Base-by-base conservation (phyloP, 2,329 filamentous ascomycete genomes). In the Tolypocladium guangdongense region DNA sequence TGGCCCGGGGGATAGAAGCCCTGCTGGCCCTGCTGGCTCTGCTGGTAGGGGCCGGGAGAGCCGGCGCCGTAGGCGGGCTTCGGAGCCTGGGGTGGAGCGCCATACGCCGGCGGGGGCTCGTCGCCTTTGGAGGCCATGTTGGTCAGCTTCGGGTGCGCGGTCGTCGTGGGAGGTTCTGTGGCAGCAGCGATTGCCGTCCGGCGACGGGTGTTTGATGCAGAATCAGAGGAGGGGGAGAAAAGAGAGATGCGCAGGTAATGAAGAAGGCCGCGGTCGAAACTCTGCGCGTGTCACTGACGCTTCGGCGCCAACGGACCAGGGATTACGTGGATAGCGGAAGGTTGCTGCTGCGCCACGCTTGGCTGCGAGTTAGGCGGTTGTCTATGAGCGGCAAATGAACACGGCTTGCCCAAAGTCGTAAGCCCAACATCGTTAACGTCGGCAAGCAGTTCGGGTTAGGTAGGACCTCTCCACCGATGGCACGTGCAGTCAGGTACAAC, bases 101-200 rank as follows among this genome's bases (percentile, higher is more conserved):
- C 67, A 64, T 80, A 78, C 27, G 43, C 43, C 45, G 75, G 72
- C 30, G 77, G 77, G 52, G 78, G 78, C 36, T 74, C 67, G 52
- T 78, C 74, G 65, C 69, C 61, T 63, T 79, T 77, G 60, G 68
- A 63, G 52, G 73, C 68, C 74, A 77, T 78, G 38, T 33, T 58
- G 58, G 30, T 55, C 37, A 24, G 30, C 35, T 48, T 32, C 46
- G 46, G 16, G 3, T 32, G 16, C 8, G 24, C 43, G 24, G n/a
- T 32, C 7, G 43, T 11, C 3, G 27, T 32, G 18, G 8, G 18
- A 18, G 43, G 4, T 30, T 46, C 20, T 8, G 18, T 22, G 18
- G 27, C 27, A 11, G 43, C 43, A 46, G 10, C 16, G 16, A 46
- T 32, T 46, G 43, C 16, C 20, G 27, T 7, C 27, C 27, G 38